Evolutionary conservation across 2,329 filamentous ascomycete genomes (phyloP).

Genomic region (Penicillium glabrum): DNA sequence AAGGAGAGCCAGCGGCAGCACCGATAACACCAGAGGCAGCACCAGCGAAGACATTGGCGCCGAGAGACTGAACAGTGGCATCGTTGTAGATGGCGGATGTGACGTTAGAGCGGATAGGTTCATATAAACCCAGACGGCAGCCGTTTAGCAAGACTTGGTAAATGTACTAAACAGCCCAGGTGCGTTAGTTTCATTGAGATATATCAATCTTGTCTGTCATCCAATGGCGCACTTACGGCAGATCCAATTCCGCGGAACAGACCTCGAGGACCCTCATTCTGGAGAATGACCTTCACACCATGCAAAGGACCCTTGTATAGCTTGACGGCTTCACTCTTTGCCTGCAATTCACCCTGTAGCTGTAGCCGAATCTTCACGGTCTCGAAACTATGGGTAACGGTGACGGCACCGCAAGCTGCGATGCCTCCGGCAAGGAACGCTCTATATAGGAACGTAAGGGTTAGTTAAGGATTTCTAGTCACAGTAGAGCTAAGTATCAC

Average conservation of each 20-base stretch:
- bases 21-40: conserved; percentile 87
- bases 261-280: conserved; percentile 83
- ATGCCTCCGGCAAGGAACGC: conserved; percentile 96
- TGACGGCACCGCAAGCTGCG: conserved; percentile 95
- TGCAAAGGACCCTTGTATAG: conserved; percentile 91
- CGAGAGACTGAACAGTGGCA: conserved; percentile 74
- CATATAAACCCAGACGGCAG: conserved; percentile 95
- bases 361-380: conserved; percentile 99
- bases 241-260: conserved; percentile 87
- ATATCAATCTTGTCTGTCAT: not conserved
- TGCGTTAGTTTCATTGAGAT: not conserved
- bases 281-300: conserved; percentile 83
- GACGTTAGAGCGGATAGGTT: conserved; percentile 77
- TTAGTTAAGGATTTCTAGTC: conserved; percentile 8
- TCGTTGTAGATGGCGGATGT: conserved; percentile 71
- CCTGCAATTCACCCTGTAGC: conserved; percentile 90
- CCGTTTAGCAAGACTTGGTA: conserved; percentile 97
- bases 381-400: conserved; percentile 96
- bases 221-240: conserved; percentile 54
- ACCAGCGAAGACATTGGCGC: conserved; percentile 90
- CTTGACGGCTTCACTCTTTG: conserved; percentile 78
- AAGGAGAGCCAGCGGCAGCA: conserved; percentile 88
- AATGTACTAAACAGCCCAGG: conserved; percentile 59
- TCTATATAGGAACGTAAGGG: conserved; percentile 41
- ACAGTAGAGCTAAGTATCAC: not conserved